Conservation (phyloP, 2,329 filamentous ascomycete species). For the Colletotrichum sp. region DNA sequence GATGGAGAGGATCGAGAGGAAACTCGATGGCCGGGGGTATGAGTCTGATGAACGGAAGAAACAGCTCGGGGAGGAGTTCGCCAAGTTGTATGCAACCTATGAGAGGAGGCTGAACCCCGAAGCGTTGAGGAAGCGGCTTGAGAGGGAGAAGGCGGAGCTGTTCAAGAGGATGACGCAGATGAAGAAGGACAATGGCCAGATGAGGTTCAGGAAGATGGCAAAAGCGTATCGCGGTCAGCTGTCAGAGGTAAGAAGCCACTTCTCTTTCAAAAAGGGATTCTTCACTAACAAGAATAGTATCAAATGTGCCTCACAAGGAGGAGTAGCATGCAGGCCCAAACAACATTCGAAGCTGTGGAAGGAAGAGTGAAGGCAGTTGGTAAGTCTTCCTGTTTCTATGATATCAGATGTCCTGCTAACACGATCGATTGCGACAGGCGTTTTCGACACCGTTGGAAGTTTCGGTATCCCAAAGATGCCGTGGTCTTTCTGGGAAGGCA, state of each 20-base stretch:
- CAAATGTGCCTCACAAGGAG: neutral
- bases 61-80: neutral
- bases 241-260: neutral
- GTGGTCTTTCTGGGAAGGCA: neutral
- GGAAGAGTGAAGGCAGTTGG: constrained; percentile 10
- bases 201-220: constrained; percentile 6
- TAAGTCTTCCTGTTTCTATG: neutral
- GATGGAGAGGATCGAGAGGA: neutral
- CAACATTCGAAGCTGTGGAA: neutral
- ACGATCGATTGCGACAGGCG: constrained; percentile 31
- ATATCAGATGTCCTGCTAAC: neutral
- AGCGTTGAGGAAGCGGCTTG: neutral
- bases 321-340: neutral
- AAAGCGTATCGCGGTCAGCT: neutral
- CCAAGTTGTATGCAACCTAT: neutral
- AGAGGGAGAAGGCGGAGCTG: neutral
- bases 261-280: rapidly evolving
- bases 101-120: neutral
- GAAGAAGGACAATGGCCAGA: neutral
- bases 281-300: neutral
- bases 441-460: constrained; percentile 58
- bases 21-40: neutral
- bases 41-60: neutral
- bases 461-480: constrained; percentile 34
- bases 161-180: neutral